Evolutionary conservation across 495 filamentous ascomycete genomes (phyloP).

Genomic region (Pyrenula massariospora): DNA sequence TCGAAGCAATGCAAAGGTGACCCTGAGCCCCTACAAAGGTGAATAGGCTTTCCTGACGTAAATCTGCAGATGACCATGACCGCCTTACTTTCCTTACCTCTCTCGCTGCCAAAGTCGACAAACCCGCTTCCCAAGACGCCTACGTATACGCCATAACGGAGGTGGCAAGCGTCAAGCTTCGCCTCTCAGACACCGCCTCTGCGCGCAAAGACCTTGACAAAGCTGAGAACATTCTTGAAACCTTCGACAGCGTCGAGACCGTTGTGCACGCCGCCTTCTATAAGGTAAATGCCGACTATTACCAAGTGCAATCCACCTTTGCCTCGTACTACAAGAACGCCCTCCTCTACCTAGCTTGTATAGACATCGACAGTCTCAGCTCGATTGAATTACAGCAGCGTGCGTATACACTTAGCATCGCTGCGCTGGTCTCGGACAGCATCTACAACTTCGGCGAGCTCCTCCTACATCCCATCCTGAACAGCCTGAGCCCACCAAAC

Average conservation of each 20-base stretch:
- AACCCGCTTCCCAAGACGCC: constrained; percentile 87
- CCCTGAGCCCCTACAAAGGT: constrained; percentile 5
- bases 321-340: constrained; percentile 93
- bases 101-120: constrained; percentile 80
- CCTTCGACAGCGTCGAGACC: constrained; percentile 90
- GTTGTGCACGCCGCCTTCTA: constrained; percentile 97
- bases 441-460: constrained; percentile 99
- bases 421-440: constrained; percentile 80
- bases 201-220: constrained; percentile 76
- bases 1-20: constrained; percentile 78
- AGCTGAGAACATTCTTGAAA: constrained; percentile 77
- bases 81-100: constrained; percentile 76
- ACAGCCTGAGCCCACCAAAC: constrained; percentile 55
- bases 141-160: constrained; percentile 88
- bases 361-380: constrained; percentile 64
- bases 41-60: neutral
- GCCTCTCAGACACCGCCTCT: constrained; percentile 59
- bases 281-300: constrained; percentile 88
- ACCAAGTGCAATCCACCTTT: constrained; percentile 82
- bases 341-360: constrained; percentile 95
- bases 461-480: constrained; percentile 89
- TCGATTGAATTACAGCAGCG: constrained; percentile 61
- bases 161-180: constrained; percentile 78
- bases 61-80: constrained; percentile 63
- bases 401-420: constrained; percentile 86